Conservation (phyloP, 257 asterid genomes). For the Solanum chiquidenum region DNA sequence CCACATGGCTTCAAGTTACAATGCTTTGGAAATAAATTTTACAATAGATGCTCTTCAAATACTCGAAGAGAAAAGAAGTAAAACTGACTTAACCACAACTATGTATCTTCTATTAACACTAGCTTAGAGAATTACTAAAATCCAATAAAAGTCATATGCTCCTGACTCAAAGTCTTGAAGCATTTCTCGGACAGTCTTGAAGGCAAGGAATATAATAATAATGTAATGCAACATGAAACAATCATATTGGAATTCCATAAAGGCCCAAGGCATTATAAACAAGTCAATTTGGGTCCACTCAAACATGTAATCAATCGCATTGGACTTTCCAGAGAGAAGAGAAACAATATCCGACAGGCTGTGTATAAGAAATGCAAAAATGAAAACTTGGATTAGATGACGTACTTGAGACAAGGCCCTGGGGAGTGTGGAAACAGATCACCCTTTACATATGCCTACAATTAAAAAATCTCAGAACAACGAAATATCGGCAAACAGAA, state of each 20-base stretch:
- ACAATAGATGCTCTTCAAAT: neutral
- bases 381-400: neutral
- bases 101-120: neutral
- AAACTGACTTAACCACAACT: neutral
- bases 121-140: neutral
- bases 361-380: neutral
- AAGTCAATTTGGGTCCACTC: neutral
- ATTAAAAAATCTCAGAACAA: conserved; percentile 2
- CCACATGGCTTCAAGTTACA: neutral
- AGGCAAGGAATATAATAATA: neutral
- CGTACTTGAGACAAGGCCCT: conserved; percentile 68
- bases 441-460: conserved; percentile 77
- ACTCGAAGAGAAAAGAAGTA: neutral
- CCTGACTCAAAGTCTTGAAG: neutral
- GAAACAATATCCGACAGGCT: neutral
- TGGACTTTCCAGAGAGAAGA: neutral
- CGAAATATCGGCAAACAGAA: neutral
- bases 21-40: neutral
- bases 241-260: neutral
- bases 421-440: conserved; percentile 76
- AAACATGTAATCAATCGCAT: neutral
- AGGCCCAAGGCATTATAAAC: neutral
- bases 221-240: neutral
- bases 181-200: neutral
- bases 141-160: neutral